Base-by-base conservation (phyloP, 2,329 filamentous ascomycete species). In the Rasamsonia emersonii region DNA sequence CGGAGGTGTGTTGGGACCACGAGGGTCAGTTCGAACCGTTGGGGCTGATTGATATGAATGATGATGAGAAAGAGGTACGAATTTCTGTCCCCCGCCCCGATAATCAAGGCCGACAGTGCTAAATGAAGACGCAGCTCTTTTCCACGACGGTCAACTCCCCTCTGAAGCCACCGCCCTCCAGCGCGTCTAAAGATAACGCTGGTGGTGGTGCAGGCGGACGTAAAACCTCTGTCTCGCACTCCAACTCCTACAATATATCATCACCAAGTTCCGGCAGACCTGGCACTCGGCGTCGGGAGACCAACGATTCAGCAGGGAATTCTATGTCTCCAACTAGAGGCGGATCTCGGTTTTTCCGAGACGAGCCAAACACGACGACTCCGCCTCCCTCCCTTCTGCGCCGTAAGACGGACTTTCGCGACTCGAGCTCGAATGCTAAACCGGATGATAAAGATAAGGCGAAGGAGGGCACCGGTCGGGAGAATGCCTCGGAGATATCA, bases 1-100 rank as follows among this genome's bases (percentile, higher is more conserved):
- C 88, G n/a, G 86, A 91, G 41, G 75, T 89, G 24, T 96, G 88
- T 58, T 98, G 89, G 91, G 84, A 93, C 51, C 62, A 73, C 37
- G 71, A 72, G 38, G 86, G 83, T 15, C 71, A 72, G 32, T 70
- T 77, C 26, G 71, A 75, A 42, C 86, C 88, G 5, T 67, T 95
- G 42, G 77, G 77, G 18, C 57, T 94, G 42, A 70, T 75, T 40
- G 77, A 82, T 25, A 77, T 93, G 75, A 73, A 68, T 18, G 74
- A 79, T 28, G 73, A 77, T 32, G 77, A 80, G 59, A 73, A 66
- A 61, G 74, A 79, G 63, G 76, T 79, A 50, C 41, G 59, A 58
- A 24, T 39, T 36, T 32, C 28, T 33, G 33, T 36, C 34, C 29
- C 4, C 10, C 17, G 32, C 18, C 13, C 2, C 11, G 27, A 32